phyloP scores from a whole-genome alignment of 2,329 filamentous ascomycete species.

The Ampelomyces quisqualis region DNA sequence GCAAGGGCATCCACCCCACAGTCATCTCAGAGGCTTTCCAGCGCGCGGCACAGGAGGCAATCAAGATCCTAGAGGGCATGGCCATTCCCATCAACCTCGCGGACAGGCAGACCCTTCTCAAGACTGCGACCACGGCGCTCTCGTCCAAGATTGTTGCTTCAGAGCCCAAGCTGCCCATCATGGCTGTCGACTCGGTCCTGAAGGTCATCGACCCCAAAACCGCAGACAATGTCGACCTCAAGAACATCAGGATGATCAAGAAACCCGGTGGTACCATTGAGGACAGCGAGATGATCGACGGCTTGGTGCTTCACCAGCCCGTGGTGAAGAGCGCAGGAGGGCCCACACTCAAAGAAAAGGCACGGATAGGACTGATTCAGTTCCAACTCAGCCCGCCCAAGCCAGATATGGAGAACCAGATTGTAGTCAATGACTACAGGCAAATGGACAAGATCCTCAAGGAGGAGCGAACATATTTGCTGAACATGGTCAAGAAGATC shows the following conservation, averaged over 20 bases:
- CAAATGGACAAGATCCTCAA: constrained; percentile 99
- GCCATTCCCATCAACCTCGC: constrained; percentile 86
- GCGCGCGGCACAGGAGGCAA: constrained; percentile 83
- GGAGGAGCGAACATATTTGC: constrained; percentile 94
- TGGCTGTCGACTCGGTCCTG: constrained; percentile 95
- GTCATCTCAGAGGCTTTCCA: constrained; percentile 98
- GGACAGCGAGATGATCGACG: constrained; percentile 95
- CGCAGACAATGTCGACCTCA: constrained; percentile 93
- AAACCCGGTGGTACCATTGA: constrained; percentile 98
- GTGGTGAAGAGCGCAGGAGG: constrained; percentile 93
- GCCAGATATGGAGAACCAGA: constrained; percentile 99
- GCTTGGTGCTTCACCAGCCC: constrained; percentile 85
- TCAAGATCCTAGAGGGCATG: constrained; percentile 90
- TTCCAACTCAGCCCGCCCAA: constrained; percentile 98
- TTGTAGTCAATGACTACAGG: constrained; percentile 97
- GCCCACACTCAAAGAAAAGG: constrained; percentile 93
- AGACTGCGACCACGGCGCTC: constrained; percentile 94
- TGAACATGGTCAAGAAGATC: constrained; percentile 99
- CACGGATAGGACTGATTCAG: constrained; percentile 92
- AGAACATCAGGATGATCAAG: constrained; percentile 96
- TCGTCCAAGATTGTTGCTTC: constrained; percentile 99
- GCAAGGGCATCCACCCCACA: constrained; percentile 91
- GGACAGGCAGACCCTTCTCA: constrained; percentile 86
- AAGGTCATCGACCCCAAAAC: constrained; percentile 95
- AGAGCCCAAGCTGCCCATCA: constrained; percentile 93